Conservation (phyloP, 352 stramenopile species). For the Pelagophyceae sp. region DNA sequence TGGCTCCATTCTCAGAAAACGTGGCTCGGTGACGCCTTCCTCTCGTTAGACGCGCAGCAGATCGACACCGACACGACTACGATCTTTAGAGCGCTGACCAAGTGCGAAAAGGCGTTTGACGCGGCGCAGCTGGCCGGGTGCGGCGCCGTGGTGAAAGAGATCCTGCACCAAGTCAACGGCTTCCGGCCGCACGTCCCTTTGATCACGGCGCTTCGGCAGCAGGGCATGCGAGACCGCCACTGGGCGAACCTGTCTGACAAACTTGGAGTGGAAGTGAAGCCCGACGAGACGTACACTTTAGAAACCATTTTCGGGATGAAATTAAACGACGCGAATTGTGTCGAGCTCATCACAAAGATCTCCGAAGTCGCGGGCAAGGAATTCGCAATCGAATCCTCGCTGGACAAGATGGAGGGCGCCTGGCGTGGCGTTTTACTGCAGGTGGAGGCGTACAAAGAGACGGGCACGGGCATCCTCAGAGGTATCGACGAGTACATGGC, state of each 20-base stretch:
- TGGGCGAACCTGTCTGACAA: constrained; percentile 79
- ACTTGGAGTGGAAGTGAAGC: constrained; percentile 65
- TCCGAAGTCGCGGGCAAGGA: constrained; percentile 84
- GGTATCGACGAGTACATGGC: constrained; percentile 82
- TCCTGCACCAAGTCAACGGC: constrained; percentile 69
- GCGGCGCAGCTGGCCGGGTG: constrained; percentile 69
- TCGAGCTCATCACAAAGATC: constrained; percentile 74
- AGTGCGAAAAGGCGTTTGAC: constrained; percentile 83
- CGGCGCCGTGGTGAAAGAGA: constrained; percentile 60
- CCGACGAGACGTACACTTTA: constrained; percentile 61
- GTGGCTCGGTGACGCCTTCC: constrained; percentile 78
- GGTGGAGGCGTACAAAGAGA: constrained; percentile 76
- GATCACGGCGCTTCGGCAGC: constrained; percentile 72
- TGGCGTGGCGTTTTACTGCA: constrained; percentile 72
- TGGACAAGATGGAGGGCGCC: constrained; percentile 79
- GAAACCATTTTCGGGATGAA: constrained; percentile 37
- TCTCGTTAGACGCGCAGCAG: constrained; percentile 75
- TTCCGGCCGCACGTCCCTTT: constrained; percentile 79
- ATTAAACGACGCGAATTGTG: constrained; percentile 53
- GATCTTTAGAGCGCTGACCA: constrained; percentile 69
- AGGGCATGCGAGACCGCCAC: constrained; percentile 81
- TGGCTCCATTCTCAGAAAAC: constrained; percentile 80
- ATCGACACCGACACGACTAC: constrained; percentile 75
- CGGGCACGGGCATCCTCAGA: constrained; percentile 83
- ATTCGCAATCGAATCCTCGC: constrained; percentile 80